Base-by-base conservation (phyloP, 2,329 filamentous ascomycete genomes). In the Botrytis hyacinthi region DNA sequence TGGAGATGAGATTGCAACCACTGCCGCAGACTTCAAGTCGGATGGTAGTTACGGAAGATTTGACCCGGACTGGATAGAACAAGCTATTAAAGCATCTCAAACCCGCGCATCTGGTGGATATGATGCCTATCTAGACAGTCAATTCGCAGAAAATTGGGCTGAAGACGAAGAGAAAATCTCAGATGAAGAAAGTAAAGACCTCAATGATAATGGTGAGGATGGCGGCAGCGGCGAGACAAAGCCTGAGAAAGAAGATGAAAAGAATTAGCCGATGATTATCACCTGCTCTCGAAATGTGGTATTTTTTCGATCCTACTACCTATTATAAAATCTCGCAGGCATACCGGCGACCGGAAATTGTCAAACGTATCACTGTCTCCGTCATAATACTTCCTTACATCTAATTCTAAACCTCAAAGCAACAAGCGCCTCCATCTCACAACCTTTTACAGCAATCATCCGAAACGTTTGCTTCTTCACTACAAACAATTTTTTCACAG, bases 11-110 rank as follows among this genome's bases (percentile, higher is more conserved):
- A 88, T 89, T 80, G 84, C 85, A 35, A 85, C 85, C 32, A 86
- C 84, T 61, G 80, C 89, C 57, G 84, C 86, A 29, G 83, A 85
- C 69, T 91, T 88, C 78, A 85, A 89, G 78, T 79, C 85, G 5
- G 88, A 91, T 76, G 82, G 91, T 1, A 80, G 80, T 35, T 82
- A 84, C 40, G 90, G 90, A 3, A 85, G 84, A 68, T 86, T 89
- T 76, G 85, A 86, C n/a, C 85, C 86, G 16, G 83, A 84, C 69
- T 92, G 89, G 89, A 83, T 87, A 73, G 82, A 81, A 3, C 83
- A 88, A 73, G 89, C 89, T 22, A 81, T 84, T 48, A 80, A 84
- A 76, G 89, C 90, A 2, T 84, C 85, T 69, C 78, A 84, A 69
- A 83, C 87, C 74, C 84, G 89, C 18, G 83, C 83, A 1, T 81